Evolutionary conservation across 148 eudicot genomes (phyloP), one percentile per base, ranked within the genome.

Genomic region (Mesembryanthemum crystallinum): DNA sequence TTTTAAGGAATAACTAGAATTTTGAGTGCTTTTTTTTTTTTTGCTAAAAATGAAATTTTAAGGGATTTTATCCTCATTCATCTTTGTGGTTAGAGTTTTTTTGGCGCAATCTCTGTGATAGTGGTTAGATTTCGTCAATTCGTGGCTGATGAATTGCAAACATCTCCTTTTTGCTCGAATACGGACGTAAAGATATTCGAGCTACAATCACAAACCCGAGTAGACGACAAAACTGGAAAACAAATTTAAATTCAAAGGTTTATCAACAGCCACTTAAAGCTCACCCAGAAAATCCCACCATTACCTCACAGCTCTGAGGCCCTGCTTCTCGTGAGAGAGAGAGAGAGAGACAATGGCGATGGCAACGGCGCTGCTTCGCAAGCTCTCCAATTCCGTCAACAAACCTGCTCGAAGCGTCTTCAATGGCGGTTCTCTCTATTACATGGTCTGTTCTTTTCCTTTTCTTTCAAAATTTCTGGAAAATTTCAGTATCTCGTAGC

Each of bases 361-460:
- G 96, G 92, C 96, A 57, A 85, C 91, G 91, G 97, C 96, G 58
- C 86, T 95, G 58, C 86, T 95, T 59, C 89, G 97, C 21, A 85
- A 88, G 83, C 92, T 95, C 52, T 84, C 92, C 5, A 90, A 94
- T 25, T 81, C 97, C 69, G 78, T 71, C 32, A 85, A 86, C 79
- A 92, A 95, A 77, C 96, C 96, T 51, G 15, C 85, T 11, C 88
- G 81, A 47, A 84, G 80, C 42, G 80, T 85, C 84, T 69, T 84
- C 78, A 87, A 79, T 83, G 94, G 85, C 82, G 85, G 88, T 76
- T 80, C 91, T 67, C 63, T 88, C 49, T 87, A 85, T 73, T 87
- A 80, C 84, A 86, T 88, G 98, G 98, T 94, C n/a, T 37, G 25
- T 21, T 28, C 3, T 21, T 35, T 47, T 35, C 55, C n/a, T 11